Evolutionary conservation across 73 alveolate genomes (phyloP), one percentile per base, ranked within the genome.

Genomic region (Paramecium bursaria): DNA sequence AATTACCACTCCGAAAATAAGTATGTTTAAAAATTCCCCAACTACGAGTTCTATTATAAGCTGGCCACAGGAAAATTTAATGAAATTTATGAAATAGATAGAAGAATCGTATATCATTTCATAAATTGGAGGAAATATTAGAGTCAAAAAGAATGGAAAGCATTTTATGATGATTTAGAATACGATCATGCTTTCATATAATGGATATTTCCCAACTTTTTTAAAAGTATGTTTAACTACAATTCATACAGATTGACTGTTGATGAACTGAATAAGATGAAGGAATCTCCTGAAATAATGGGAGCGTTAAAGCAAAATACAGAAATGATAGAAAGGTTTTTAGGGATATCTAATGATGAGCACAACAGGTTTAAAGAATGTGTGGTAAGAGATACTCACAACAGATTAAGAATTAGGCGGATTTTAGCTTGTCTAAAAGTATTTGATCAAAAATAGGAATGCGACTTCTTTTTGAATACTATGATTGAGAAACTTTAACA

Each of bases 151-250:
- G 49, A 39, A 7, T 7, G 11, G 11, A 5, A 5, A 39, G 5
- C 5, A 7, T 42, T 67, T 47, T 67, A 67, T 67, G 11, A 19
- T 17, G 10, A 67, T 67, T 47, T 67, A 11, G 82, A 67, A 25
- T 42, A 67, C 27, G 82, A 67, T 42, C 82, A 67, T 14, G 26
- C 82, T 19, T 67, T 33, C 44, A 42, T 67, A 25, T 27, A 67
- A 67, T 67, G 82, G 82, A 31, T 67, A 47, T 67, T 67, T n/a
- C 82, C 82, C 14, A 67, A 67, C 60, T 67, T 67, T 31, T 67
- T 25, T 42, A 23, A 42, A 35, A 67, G 82, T 42, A 15, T 3
- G 19, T 67, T 67, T 11, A 67, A 67, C 22, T 14, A 42, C 19
- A 42, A 67, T 14, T 67, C 60, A 10, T 67, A 35, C 21, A 67